These are phyloP conservation scores for Amauroascus niger DNA, from an alignment of 2,329 filamentous ascomycete genomes.

Conservation along the genomic window DNA sequence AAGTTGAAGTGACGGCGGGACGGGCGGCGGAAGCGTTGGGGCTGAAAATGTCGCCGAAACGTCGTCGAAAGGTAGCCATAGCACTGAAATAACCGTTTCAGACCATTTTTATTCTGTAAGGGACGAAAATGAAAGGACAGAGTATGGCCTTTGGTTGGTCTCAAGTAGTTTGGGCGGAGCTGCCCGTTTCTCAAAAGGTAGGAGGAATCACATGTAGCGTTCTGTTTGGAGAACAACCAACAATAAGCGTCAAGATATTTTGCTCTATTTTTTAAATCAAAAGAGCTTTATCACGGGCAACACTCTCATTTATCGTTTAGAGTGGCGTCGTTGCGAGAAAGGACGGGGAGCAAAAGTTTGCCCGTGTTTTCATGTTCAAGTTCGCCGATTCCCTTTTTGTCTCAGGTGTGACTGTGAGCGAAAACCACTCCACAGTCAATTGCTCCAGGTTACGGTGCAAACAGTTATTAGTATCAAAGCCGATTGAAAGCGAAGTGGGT, in stretches of 20 bases:
- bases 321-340: background rate
- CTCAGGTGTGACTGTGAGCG: too few relatives aligned
- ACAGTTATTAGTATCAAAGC: background rate
- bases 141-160: background rate
- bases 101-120: background rate
- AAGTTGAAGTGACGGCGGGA: background rate
- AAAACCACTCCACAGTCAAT: too few relatives aligned
- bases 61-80: constrained; percentile 37
- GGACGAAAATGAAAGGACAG: background rate
- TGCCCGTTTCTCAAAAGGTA: background rate
- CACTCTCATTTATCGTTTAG: background rate
- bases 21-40: background rate
- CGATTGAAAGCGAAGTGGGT: too few relatives aligned
- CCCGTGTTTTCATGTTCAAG: too few relatives aligned
- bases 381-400: too few relatives aligned
- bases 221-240: background rate
- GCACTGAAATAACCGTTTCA: background rate
- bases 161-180: background rate
- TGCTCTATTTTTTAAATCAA: background rate
- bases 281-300: background rate
- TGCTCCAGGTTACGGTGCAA: background rate
- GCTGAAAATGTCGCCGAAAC: constrained; percentile 31
- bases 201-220: background rate
- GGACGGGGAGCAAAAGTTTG: too few relatives aligned
- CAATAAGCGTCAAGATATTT: background rate